A percentile compares a stretch with the other conserved stretches of the same genome.
Evolutionary conservation across 2,329 filamentous ascomycete genomes (phyloP).

Genomic region (Trichoderma sp.): DNA sequence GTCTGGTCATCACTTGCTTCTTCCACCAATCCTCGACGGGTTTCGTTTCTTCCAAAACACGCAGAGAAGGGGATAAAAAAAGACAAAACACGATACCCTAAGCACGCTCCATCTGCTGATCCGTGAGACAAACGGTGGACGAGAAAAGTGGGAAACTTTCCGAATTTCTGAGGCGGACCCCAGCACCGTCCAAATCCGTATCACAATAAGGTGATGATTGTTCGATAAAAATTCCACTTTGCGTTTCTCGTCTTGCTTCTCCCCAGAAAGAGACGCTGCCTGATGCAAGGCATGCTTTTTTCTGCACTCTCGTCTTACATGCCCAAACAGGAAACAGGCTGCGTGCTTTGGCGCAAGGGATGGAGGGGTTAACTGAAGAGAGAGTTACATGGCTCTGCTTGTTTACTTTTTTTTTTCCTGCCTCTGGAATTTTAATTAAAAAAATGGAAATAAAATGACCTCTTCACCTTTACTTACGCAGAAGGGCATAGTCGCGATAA

Average conservation of each 20-base stretch:
- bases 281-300: conserved; percentile 3
- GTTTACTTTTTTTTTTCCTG: neutral
- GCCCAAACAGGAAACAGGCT: conserved; percentile 7
- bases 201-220: conserved; percentile 11
- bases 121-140: neutral
- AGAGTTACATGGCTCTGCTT: neutral
- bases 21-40: neutral
- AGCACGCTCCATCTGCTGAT: conserved; percentile 8
- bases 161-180: neutral
- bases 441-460: conserved; percentile 4
- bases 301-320: neutral
- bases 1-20: neutral
- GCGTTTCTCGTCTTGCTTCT: neutral
- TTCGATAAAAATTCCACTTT: neutral
- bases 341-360: neutral
- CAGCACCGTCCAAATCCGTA: neutral
- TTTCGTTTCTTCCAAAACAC: neutral
- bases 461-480: neutral
- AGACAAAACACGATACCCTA: neutral
- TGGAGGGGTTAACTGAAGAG: neutral
- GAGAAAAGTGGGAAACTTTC: neutral
- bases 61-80: neutral
- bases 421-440: neutral
- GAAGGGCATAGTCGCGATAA: neutral
- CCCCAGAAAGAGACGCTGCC: neutral